Conservation (phyloP, 805 yeast genomes). For the Ogataea chonburiensis region DNA sequence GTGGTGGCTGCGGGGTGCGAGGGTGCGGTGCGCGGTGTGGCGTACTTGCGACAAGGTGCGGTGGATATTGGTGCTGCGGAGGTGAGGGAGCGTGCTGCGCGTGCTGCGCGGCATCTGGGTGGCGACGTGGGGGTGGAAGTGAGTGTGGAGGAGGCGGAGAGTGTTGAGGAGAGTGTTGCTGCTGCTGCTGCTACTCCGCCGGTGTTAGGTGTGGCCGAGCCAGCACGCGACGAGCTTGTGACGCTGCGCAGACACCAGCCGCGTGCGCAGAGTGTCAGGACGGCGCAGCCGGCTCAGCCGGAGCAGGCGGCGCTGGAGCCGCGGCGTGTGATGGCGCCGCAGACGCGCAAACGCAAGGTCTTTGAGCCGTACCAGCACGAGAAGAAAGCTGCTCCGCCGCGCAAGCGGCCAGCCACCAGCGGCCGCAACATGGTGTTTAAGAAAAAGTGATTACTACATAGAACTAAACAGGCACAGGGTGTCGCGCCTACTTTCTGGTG, state of each 20-base stretch:
- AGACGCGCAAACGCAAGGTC: conserved; percentile 33
- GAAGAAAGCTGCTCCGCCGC: conserved; percentile 27
- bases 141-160: conserved; percentile 21
- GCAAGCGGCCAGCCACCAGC: conserved; percentile 27
- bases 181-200: too few relatives aligned
- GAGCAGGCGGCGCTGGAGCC: too few relatives aligned
- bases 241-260: conserved; percentile 31
- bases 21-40: conserved; percentile 10
- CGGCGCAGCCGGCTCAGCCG: conserved; percentile 15
- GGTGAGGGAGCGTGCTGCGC: conserved; percentile 19
- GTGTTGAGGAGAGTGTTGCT: neutral
- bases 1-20: neutral
- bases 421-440: conserved; percentile 32
- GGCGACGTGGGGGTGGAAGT: conserved; percentile 15
- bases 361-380: conserved; percentile 59
- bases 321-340: too few relatives aligned
- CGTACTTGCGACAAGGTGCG: conserved; percentile 21
- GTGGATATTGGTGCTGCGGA: conserved; percentile 12
- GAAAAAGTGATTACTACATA: conserved; percentile 17
- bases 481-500: conserved; percentile 1
- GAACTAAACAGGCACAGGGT: neutral
- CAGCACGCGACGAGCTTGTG: too few relatives aligned
- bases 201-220: too few relatives aligned
- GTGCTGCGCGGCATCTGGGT: conserved; percentile 17
- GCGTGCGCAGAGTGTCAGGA: conserved; percentile 7